A percentile compares a stretch with the other conserved stretches of the same genome.
These are phyloP conservation scores for Cutaneotrichosporon cavernicola DNA, from an alignment of 1,284 basidiomycete genomes.

Conservation along the genomic window DNA sequence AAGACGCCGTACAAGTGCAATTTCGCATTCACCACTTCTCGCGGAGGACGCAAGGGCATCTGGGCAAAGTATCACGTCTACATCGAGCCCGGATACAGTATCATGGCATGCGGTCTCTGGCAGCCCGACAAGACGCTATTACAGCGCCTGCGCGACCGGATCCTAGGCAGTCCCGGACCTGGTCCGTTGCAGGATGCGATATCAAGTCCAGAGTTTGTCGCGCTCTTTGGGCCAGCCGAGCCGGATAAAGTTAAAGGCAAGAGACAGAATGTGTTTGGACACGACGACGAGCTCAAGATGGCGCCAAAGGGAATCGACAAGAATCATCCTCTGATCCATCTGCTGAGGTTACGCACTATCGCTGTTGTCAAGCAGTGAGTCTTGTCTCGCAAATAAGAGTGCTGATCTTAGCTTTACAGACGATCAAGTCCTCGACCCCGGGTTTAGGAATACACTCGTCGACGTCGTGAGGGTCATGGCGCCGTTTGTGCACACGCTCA, in stretches of 20 bases:
- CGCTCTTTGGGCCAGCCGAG: constrained; percentile 67
- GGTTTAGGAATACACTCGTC: constrained; percentile 66
- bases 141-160: constrained; percentile 66
- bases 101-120: constrained; percentile 80
- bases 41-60: constrained; percentile 50
- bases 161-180: constrained; percentile 60
- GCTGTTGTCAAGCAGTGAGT: constrained; percentile 67
- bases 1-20: constrained; percentile 81
- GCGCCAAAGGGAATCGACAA: constrained; percentile 86
- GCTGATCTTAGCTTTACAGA: constrained; percentile 66
- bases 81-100: constrained; percentile 65
- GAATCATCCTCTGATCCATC: constrained; percentile 76
- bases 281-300: constrained; percentile 75
- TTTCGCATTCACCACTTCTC: constrained; percentile 55
- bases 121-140: constrained; percentile 77
- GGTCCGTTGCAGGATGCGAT: constrained; percentile 66
- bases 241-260: constrained; percentile 61
- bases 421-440: constrained; percentile 64
- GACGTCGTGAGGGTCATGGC: constrained; percentile 61
- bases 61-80: constrained; percentile 51
- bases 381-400: not conserved
- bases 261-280: constrained; percentile 72
- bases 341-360: constrained; percentile 78
- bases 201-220: constrained; percentile 64
- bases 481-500: constrained; percentile 67